phyloP scores from a whole-genome alignment of 2,329 filamentous ascomycete genomes.

The Diaporthe longicolla region DNA sequence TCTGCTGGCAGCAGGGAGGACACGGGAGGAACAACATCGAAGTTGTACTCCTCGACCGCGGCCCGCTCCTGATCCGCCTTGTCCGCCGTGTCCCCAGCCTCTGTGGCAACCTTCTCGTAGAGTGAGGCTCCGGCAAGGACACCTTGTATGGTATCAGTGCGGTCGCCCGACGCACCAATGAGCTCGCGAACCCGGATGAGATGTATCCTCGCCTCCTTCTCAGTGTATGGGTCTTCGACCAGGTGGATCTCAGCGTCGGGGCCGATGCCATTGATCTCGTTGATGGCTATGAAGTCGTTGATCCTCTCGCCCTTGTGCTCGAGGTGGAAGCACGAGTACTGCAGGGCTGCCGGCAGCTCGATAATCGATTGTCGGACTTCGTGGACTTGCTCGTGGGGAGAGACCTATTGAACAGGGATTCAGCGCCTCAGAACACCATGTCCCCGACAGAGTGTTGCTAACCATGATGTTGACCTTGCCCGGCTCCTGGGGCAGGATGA shows the following conservation, averaged over 20 bases:
- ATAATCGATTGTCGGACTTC: conserved; percentile 97
- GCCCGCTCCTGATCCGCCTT: conserved; percentile 59
- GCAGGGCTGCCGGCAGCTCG: conserved; percentile 91
- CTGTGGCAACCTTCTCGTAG: conserved; percentile 80
- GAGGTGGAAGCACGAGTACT: conserved; percentile 99
- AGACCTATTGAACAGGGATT: conserved; percentile 71
- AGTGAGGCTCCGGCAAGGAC: conserved; percentile 88
- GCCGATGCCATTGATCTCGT: conserved; percentile 85
- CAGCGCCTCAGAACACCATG: conserved; percentile 42
- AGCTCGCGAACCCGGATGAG: conserved; percentile 91
- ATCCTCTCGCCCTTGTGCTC: conserved; percentile 90
- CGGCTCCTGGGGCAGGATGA: conserved; percentile 85
- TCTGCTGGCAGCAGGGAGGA: conserved; percentile 79
- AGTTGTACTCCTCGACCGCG: conserved; percentile 79
- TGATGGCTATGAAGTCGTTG: conserved; percentile 95
- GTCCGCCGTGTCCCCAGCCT: conserved; percentile 57
- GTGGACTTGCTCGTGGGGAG: conserved; percentile 94
- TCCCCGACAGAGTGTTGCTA: conserved; percentile 50
- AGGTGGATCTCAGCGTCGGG: conserved; percentile 84
- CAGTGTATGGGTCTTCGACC: conserved; percentile 95
- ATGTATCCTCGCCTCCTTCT: conserved; percentile 98
- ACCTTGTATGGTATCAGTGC: conserved; percentile 88
- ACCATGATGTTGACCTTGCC: conserved; percentile 90
- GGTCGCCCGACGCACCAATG: conserved; percentile 90
- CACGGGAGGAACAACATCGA: conserved; percentile 77